Conservation (phyloP, 2,329 filamentous ascomycete genomes). For the Phaeoacremonium minimum region DNA sequence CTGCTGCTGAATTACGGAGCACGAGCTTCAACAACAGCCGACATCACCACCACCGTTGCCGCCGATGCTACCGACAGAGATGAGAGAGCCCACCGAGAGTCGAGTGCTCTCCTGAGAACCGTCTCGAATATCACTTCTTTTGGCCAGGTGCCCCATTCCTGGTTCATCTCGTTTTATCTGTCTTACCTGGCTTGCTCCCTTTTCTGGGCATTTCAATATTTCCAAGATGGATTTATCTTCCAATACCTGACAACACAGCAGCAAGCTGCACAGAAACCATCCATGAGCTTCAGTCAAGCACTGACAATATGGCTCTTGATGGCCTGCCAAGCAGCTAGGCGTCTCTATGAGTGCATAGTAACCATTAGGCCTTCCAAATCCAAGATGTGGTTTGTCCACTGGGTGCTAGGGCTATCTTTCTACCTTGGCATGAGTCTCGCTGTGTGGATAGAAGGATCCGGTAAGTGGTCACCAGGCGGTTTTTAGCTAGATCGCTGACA, state of each 20-base stretch:
- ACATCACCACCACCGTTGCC: too few relatives aligned
- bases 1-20: constrained; percentile 49
- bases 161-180: constrained; percentile 87
- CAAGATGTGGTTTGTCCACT: constrained; percentile 83
- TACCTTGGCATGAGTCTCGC: constrained; percentile 71
- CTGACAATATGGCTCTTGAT: constrained; percentile 68
- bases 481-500: constrained; percentile 5
- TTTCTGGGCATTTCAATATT: constrained; percentile 69
- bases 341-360: constrained; percentile 69
- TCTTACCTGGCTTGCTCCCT: constrained; percentile 63
- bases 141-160: constrained; percentile 74
- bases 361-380: constrained; percentile 65
- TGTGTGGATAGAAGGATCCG: constrained; percentile 78
- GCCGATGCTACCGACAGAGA: not conserved
- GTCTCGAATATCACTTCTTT: constrained; percentile 29
- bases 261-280: constrained; percentile 21
- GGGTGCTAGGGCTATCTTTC: constrained; percentile 72
- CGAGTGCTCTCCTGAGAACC: constrained; percentile 15
- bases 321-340: constrained; percentile 67
- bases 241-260: constrained; percentile 31
- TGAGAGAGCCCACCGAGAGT: constrained; percentile 1
- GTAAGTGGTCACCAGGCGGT: constrained; percentile 39
- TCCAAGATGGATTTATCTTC: constrained; percentile 50
- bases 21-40: constrained; percentile 23
- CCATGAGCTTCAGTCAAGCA: constrained; percentile 61